Evolutionary conservation across 768 basidiomycete species (phyloP), one percentile per base, ranked within the genome.

Genomic region (Phylloporus arenicola): DNA sequence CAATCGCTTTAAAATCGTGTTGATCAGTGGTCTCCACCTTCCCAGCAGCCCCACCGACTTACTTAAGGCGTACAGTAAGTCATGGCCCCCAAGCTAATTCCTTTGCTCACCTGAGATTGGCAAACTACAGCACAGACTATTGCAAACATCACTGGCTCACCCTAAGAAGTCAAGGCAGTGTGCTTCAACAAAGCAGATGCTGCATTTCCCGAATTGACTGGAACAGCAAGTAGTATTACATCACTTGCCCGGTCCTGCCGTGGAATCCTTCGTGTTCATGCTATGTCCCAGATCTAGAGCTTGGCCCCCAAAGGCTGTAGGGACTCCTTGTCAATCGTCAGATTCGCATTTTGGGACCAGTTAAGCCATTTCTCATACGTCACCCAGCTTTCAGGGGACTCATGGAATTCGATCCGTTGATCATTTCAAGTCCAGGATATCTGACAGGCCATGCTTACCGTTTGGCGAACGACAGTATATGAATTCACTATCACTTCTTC

Each of bases 401-500:
- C 22, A 25, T 13, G 16, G 8, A 30, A 31, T 31, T 46, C 25
- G 25, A 51, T 34, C 8, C 9, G 27, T 46, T 41, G 22, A 45
- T 20, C 13, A 43, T 25, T 22, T 25, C 24, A 43, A 24, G 25
- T 49, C 16, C n/a, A 24, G 13, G 41, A 41, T 44, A 17, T 31
- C 22, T 25, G 4, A 16, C 42, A 13, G 3, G 17, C 43, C 50
- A 44, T 42, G 20, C 35, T 51, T 19, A 43, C 22, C 31, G 31
- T 34, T 27, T 16, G 38, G 55, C 44, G 45, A 52, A 43, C 29
- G 31, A 45, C 42, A 42, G 7, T 46, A 43, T 47, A 56, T 54
- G 51, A 45, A 48, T 51, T 54, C 51, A 30, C 33, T 24, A 45
- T 59, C 62, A 45, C 24, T 43, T 42, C 25, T 50, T 55, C 52